Base-by-base conservation (phyloP, 805 yeast species). In the Jamesozyma spencerorum region DNA sequence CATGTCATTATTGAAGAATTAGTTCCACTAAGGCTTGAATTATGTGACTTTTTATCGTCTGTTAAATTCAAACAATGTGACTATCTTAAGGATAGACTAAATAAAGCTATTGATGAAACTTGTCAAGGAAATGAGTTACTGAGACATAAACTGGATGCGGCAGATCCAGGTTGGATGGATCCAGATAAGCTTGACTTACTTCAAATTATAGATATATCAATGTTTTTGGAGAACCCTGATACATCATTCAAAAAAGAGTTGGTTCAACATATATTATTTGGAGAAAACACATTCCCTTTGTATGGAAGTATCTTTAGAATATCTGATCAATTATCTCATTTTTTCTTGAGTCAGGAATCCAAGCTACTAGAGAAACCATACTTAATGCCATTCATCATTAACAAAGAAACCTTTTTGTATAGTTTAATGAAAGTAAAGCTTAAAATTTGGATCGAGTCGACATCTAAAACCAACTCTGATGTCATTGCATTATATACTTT, bases 191-290 rank as follows among this genome's bases (percentile, higher is more conserved):
- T 17, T 6, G 31, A 15, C 11, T 24, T 77, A 18, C 62, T 76
- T 36, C 69, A 73, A 36, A 71, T 77, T 2, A 66, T 74, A 59
- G 79, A 77, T 50, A 60, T 79, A 37, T 66, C 70, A 45, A 63
- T 69, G 29, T 78, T 81, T 52, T 58, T 79, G 31, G 71, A 70
- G 43, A 75, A 72, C 47, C 68, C 79, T 14, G 76, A 77, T 53
- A 67, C 75, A 53, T 63, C 79, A 0, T 81, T 81, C 61, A 77
- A 73, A 45, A 80, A 79, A 58, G 60, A 69, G 24, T 77, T 71
- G 52, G 75, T 72, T 40, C 85, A 81, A 53, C 85, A 80, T 48
- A 62, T 77, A 36, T 65, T 81, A 61, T 78, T 81, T 68, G 74
- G 77, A 36, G 69, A 71, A 41, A 68, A 67, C 40, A 60, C 64